Evolutionary conservation across 148 eudicot genomes (phyloP), one percentile per base, ranked within the genome.

Genomic region (Selenicereus undatus): DNA sequence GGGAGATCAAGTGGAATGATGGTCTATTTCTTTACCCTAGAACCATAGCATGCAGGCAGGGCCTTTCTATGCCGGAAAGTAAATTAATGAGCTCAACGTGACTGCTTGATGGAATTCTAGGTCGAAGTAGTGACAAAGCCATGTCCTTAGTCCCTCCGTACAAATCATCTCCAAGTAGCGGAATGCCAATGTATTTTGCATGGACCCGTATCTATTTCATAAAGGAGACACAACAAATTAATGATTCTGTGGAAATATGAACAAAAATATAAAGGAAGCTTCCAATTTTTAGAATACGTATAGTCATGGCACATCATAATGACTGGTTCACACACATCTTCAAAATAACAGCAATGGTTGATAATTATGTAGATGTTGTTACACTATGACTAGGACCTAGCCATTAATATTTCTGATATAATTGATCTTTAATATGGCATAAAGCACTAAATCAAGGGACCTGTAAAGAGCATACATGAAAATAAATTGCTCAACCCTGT

Each of bases 1-100:
- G 3, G 27, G 27, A 26, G 2, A 62, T 62, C 68, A 66, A 74
- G 32, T 12, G 29, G 29, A 30, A 56, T 42, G 13, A 72, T 51
- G 32, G 20, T 29, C 11, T 48, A 75, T 58, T 50, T 80, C 77
- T 89, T 82, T 80, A 96, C 99, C 99, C 99, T 70, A 96, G 95
- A 86, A 85, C 90, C 87, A 93, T 85, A 83, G 99, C 98, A 85
- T 96, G 99, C 58, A 96, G 98, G 83, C 95, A 93, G 82, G 97
- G 99, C 79, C 99, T 90, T 81, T 92, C 91, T 71, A 93, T 70
- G 85, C 81, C 64, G 79, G 93, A 80, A 82, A 93, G 79, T 80
- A 96, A 78, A 79, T 88, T 83, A 79, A 39, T n/a, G 70, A 92
- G 90, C 70, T 87, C 87, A 76, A 78, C 85, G 75, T 92, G 94